Conservation (phyloP, 2,329 filamentous ascomycete genomes). For the Lachnellula cervina region DNA sequence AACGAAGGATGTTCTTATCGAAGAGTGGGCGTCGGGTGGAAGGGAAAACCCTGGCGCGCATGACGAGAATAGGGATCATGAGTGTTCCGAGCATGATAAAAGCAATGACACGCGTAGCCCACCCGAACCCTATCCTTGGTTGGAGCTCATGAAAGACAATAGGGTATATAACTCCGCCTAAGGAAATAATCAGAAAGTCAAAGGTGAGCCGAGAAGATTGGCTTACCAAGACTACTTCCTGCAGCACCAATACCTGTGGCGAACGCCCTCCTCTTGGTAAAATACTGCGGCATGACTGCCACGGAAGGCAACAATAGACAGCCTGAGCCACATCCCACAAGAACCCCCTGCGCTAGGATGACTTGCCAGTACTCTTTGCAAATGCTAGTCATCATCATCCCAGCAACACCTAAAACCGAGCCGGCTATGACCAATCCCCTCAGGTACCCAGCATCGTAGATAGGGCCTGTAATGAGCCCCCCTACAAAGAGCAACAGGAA, state of each 20-base stretch:
- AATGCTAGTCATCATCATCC: slow-evolving; percentile 32
- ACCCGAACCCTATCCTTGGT: slow-evolving; percentile 38
- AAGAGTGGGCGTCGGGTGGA: slow-evolving; percentile 10
- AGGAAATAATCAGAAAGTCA: slow-evolving; percentile 4
- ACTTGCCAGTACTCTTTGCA: slow-evolving; percentile 48
- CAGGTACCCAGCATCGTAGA: slow-evolving; percentile 22
- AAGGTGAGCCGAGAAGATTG: not conserved
- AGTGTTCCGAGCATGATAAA: slow-evolving; percentile 39
- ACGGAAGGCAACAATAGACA: slow-evolving; percentile 59
- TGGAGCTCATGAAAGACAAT: slow-evolving; percentile 38
- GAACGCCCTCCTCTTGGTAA: slow-evolving; percentile 28
- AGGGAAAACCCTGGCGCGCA: slow-evolving; percentile 18
- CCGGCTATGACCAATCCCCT: slow-evolving; percentile 20
- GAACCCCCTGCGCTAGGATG: slow-evolving; percentile 49
- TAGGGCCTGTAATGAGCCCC: slow-evolving; percentile 18
- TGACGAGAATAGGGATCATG: slow-evolving; percentile 27
- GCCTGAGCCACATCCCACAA: slow-evolving; percentile 41
- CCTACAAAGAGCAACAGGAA: slow-evolving; percentile 39
- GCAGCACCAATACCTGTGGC: slow-evolving; percentile 34
- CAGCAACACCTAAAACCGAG: slow-evolving; percentile 39
- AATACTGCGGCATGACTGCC: slow-evolving; percentile 54
- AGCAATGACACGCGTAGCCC: slow-evolving; percentile 42
- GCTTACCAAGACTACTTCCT: slow-evolving; percentile 36
- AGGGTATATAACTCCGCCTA: slow-evolving; percentile 41
- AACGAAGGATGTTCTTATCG: slow-evolving; percentile 22